These are phyloP conservation scores for Vitis riparia DNA, from an alignment of 164 flowering plant genomes.

Conservation along the genomic window DNA sequence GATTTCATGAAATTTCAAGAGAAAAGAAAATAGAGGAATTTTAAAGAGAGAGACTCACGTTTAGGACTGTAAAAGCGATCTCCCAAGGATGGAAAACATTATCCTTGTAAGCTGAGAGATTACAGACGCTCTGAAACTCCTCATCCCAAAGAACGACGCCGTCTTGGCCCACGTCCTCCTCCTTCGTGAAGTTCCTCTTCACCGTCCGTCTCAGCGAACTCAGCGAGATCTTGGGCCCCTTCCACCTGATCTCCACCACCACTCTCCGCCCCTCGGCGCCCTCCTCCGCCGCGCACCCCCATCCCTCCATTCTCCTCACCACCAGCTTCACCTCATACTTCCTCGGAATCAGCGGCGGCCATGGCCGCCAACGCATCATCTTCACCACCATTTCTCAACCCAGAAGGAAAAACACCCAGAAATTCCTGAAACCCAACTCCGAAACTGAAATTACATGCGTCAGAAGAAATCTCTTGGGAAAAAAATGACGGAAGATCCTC, in stretches of 20 bases:
- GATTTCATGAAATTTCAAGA: no score
- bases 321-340: slow-evolving; percentile 77
- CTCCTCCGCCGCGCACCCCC: slow-evolving; percentile 25
- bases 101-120: slow-evolving; percentile 58
- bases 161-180: slow-evolving; percentile 37
- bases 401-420: background rate
- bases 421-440: background rate
- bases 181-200: slow-evolving; percentile 76
- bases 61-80: slow-evolving; percentile 64
- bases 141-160: slow-evolving; percentile 77
- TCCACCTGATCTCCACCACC: slow-evolving; percentile 89
- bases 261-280: slow-evolving; percentile 27
- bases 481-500: background rate
- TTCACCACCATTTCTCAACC: slow-evolving; percentile 71
- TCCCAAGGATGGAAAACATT: slow-evolving; percentile 88
- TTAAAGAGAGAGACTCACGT: slow-evolving; percentile 48
- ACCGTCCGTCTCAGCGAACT: slow-evolving; percentile 62
- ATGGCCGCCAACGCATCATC: slow-evolving; percentile 97
- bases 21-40: no score
- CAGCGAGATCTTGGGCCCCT: slow-evolving; percentile 65
- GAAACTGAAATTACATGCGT: background rate
- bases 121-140: slow-evolving; percentile 73
- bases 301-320: slow-evolving; percentile 55
- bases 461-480: slow-evolving; percentile 1
- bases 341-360: slow-evolving; percentile 74